Evolutionary conservation across 495 filamentous ascomycete species (phyloP), one percentile per base, ranked within the genome.

Genomic region (Penicillium argentinense): DNA sequence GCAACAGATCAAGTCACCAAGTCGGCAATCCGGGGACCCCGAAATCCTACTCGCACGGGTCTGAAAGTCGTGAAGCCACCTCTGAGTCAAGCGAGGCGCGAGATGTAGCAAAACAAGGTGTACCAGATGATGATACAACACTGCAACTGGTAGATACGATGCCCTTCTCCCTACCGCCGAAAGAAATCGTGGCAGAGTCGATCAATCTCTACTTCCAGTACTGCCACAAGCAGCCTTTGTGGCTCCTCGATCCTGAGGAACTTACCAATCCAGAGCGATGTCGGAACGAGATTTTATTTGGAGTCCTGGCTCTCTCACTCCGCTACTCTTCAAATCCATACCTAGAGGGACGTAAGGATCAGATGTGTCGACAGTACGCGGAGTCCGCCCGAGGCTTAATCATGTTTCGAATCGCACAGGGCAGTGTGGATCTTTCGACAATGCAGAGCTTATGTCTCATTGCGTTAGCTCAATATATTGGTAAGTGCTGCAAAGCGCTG

Each of bases 201-300:
- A 50, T 73, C 26, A 56, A 55, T 24, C 57, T 69, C 6, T 74
- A 74, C 24, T 67, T 72, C 9, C 56, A 66, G 21, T 72, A 63
- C 41, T 74, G 71, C 39, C 69, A 74, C 47, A 62, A 71, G 33
- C 71, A 74, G 34, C 71, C 71, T 8, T 53, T 74, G 9, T 74
- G 71, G 71, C 62, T 70, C 18, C 66, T 74, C 29, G 64, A 72
- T 28, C 52, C 58, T 4, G 62, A 67, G n/a, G 64, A 69, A 18
- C 45, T 73, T 11, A 51, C 49, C 1, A 47, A 53, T 12, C 46
- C 53, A 12, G 55, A 57, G 18, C 39, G 33, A 3, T 56, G 59
- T 9, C 54, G 62, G 0, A 57, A 67, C 12, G 71, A 74, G 40
- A 55, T 74, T 0, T 49, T 68, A 42, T 72, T 57, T 14, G 68